Conservation (phyloP, 2,329 filamentous ascomycete genomes). For the Paracamarosporium sp. region DNA sequence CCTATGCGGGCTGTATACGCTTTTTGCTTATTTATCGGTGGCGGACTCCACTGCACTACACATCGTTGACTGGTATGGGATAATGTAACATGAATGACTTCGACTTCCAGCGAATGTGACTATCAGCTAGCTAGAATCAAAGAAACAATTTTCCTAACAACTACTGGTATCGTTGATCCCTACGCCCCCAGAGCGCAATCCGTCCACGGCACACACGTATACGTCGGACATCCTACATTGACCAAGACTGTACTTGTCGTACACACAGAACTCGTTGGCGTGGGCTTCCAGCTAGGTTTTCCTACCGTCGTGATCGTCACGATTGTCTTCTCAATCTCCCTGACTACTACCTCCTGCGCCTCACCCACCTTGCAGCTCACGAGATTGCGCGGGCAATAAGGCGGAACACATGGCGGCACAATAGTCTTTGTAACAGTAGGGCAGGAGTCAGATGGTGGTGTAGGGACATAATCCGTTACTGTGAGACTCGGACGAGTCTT, state of each 20-base stretch:
- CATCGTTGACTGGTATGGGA: background rate
- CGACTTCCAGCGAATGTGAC: background rate
- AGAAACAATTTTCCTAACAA: background rate
- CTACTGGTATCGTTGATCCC: background rate
- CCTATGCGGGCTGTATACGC: background rate
- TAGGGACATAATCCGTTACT: background rate
- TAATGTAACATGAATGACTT: background rate
- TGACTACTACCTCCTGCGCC: slow-evolving; percentile 1
- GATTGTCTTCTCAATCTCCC: slow-evolving; percentile 20
- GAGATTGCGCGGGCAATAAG: slow-evolving; percentile 17
- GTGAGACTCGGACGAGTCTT: background rate
- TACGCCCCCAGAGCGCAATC: background rate
- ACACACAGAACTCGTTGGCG: slow-evolving; percentile 3
- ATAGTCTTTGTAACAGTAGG: slow-evolving; percentile 17
- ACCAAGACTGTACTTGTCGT: slow-evolving; percentile 17
- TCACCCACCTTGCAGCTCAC: slow-evolving; percentile 21
- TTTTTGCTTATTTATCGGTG: background rate
- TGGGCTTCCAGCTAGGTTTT: slow-evolving; percentile 3
- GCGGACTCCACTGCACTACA: background rate
- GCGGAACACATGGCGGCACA: slow-evolving; percentile 23
- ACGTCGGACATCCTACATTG: slow-evolving; percentile 26
- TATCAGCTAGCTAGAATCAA: background rate
- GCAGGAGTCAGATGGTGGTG: background rate
- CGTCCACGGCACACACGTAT: slow-evolving; percentile 27
- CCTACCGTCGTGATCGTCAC: slow-evolving; percentile 17